phyloP scores from a whole-genome alignment of 768 basidiomycete species.

The Rhodotorula diobovata region DNA sequence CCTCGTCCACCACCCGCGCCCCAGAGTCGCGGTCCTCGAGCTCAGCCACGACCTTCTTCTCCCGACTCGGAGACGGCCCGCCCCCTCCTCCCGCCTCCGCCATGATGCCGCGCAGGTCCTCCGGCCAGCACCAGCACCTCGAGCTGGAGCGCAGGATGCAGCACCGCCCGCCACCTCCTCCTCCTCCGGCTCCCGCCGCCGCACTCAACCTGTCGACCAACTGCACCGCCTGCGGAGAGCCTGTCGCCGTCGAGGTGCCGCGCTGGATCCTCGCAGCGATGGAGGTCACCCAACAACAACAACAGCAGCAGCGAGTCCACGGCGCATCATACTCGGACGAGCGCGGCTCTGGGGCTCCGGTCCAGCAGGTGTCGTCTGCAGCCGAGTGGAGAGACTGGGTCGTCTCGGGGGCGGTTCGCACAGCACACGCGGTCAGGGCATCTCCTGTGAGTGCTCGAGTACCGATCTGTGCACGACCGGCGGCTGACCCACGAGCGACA shows the following conservation, averaged over 20 bases:
- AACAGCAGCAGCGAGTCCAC: too few relatives aligned
- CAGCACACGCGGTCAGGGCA: not conserved
- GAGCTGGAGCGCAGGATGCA: not conserved
- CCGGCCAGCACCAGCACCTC: not conserved
- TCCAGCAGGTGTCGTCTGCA: not conserved
- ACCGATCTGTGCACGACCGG: not conserved
- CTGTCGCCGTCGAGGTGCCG: constrained; percentile 19
- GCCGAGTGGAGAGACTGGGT: not conserved
- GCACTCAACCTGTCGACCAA: constrained; percentile 6
- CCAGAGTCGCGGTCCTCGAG: too few relatives aligned
- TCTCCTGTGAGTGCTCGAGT: constrained; percentile 7
- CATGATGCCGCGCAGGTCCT: not conserved
- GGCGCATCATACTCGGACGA: not conserved
- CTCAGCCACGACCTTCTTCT: not conserved
- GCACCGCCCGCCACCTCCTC: too few relatives aligned
- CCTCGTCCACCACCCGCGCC: not conserved
- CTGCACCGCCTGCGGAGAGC: not conserved
- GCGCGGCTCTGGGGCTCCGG: not conserved
- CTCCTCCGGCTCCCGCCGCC: not conserved
- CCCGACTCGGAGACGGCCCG: not conserved
- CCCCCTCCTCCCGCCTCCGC: not conserved
- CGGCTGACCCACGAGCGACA: not conserved
- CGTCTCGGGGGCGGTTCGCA: not conserved
- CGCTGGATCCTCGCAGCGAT: constrained; percentile 14
- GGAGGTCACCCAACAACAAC: constrained; percentile 2